Evolutionary conservation across 2,329 filamentous ascomycete species (phyloP), one percentile per base, ranked within the genome.

Genomic region (Pestalotiopsis fici): DNA sequence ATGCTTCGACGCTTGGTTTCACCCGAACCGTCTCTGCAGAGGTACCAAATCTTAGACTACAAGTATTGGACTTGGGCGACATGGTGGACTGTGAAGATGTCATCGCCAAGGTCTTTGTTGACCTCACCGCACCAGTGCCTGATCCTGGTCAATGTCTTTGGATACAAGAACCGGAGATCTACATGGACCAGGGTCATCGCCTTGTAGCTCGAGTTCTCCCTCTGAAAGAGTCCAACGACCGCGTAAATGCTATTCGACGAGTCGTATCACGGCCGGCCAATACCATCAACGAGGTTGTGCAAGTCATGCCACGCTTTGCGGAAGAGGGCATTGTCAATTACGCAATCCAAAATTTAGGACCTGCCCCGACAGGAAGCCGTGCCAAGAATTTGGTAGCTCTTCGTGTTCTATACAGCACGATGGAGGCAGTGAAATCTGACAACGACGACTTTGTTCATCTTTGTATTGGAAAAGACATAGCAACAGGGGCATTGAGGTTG

Each of bases 191-290:
- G 2, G 78, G 78, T 1, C 69, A 59, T 4, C 76, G 77, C 0
- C 68, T 81, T 0, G 73, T 84, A 2, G 79, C 82, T 0, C 79
- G 82, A 0, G 72, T 83, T 3, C 21, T 83, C 2, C 80, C 82
- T 0, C 80, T 79, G 71, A 75, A 77, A 54, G 66, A 74, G 1
- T 78, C 73, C 5, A 84, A 83, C 65, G 74, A 80, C 50, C 74
- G 79, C 0, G 70, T 78, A 60, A 84, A 83, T 62, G 76, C 81
- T 1, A 64, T 75, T 2, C 78, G 81, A 7, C 76, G 81, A 6
- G 66, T 79, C 1, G 76, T 84, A 9, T 69, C 75, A 0, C 72
- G 69, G 2, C 67, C 68, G 0, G 60, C 78, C 27, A 80, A 82
- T 67, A 80, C 78, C 0, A 72, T 80, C 4, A 72, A 75, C n/a